These are phyloP conservation scores for Apiospora kogelbergensis DNA, from an alignment of 2,329 filamentous ascomycete species.

Conservation along the genomic window DNA sequence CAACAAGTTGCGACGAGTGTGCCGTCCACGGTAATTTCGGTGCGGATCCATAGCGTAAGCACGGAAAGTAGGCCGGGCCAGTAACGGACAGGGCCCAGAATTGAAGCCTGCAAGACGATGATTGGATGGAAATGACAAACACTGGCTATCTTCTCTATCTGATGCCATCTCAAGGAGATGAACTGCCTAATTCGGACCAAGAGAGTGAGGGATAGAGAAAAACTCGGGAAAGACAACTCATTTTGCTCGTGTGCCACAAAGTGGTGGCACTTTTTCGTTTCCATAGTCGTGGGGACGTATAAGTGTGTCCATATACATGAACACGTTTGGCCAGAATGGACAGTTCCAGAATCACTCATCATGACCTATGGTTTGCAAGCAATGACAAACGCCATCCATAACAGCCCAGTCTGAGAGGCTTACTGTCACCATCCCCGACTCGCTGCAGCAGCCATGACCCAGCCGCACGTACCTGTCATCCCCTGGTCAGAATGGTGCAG, in stretches of 20 bases:
- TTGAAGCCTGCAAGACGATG: not conserved
- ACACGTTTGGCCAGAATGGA: no score
- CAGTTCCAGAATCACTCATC: no score
- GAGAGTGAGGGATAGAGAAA: not conserved
- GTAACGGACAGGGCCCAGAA: not conserved
- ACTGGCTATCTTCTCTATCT: no score
- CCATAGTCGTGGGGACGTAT: no score
- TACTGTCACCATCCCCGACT: slow-evolving; percentile 23
- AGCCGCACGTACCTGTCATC: slow-evolving; percentile 26
- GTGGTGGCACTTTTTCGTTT: no score
- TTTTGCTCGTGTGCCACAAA: no score
- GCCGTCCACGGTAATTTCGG: not conserved
- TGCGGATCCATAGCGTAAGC: not conserved
- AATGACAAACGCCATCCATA: no score
- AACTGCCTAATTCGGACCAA: not conserved
- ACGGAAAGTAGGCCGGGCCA: slow-evolving; percentile 10
- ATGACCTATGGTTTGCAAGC: no score
- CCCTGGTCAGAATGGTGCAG: slow-evolving; percentile 39
- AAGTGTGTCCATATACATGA: no score
- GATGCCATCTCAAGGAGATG: no score
- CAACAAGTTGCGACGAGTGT: not conserved
- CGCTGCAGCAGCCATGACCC: slow-evolving; percentile 22
- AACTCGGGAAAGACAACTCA: no score
- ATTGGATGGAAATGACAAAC: not conserved
- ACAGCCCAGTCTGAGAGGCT: slow-evolving; percentile 37